These are phyloP conservation scores for Cyclostephanos tholiformis DNA, from an alignment of 108 stramenopile genomes.

Conservation along the genomic window DNA sequence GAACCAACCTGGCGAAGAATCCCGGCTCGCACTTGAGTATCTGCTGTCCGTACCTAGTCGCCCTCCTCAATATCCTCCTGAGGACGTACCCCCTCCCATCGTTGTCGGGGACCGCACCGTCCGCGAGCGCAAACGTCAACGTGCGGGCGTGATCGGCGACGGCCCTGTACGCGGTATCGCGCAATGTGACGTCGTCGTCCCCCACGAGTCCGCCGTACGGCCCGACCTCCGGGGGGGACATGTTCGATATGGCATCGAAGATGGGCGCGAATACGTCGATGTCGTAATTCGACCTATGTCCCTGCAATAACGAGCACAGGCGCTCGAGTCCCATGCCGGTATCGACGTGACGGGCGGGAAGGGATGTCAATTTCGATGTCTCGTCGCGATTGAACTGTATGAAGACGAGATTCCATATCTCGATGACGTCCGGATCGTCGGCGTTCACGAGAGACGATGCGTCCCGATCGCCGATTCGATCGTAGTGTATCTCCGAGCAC, in stretches of 20 bases:
- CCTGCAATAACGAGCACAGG: constrained; percentile 94
- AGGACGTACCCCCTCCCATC: constrained; percentile 99
- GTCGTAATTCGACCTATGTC: constrained; percentile 96
- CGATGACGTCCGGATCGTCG: constrained; percentile 94
- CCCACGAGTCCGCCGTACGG: constrained; percentile 94
- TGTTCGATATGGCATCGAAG: constrained; percentile 89
- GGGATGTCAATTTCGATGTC: constrained; percentile 78
- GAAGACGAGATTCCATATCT: constrained; percentile 99
- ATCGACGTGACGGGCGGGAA: constrained; percentile 98
- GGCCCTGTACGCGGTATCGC: constrained; percentile 99
- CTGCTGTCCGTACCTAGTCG: constrained; percentile 97
- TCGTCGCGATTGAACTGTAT: constrained; percentile 99
- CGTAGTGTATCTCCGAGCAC: constrained; percentile 95
- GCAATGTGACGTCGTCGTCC: constrained; percentile 83
- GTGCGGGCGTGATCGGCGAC: constrained; percentile 99
- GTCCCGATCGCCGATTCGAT: constrained; percentile 97
- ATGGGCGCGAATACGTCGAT: constrained; percentile 98
- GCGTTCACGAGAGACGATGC: constrained; percentile 94
- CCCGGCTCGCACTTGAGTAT: constrained; percentile 91
- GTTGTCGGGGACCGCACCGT: constrained; percentile 97
- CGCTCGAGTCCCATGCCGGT: constrained; percentile 99
- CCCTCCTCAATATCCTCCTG: constrained; percentile 93
- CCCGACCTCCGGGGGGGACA: constrained; percentile 69
- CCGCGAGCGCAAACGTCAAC: constrained; percentile 96
- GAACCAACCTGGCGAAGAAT: constrained; percentile 91